Conservation (phyloP, 495 filamentous ascomycete species). For the Hypoxylon fuscum region DNA sequence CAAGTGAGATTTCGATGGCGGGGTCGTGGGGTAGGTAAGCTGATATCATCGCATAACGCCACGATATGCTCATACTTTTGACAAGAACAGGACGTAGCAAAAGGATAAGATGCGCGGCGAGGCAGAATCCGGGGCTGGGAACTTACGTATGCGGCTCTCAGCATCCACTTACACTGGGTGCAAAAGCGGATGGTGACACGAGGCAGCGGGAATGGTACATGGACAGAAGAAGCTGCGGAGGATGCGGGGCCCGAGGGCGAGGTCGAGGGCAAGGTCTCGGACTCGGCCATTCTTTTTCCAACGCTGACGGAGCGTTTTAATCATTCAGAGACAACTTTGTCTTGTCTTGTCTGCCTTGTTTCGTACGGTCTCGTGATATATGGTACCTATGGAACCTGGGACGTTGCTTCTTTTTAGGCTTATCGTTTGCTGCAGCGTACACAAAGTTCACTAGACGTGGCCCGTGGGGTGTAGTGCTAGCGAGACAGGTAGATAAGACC, state of each 20-base stretch:
- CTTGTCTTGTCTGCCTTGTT: not conserved
- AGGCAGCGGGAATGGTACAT: constrained; percentile 59
- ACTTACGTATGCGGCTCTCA: constrained; percentile 83
- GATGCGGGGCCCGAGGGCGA: constrained; percentile 40
- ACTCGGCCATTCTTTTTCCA: constrained; percentile 48
- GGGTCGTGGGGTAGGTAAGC: not conserved
- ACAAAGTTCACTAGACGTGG: no score
- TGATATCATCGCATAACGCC: not conserved
- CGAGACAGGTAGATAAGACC: no score
- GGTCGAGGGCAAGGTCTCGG: constrained; percentile 39
- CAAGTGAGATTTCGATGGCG: not conserved
- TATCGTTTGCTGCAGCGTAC: no score
- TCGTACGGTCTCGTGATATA: not conserved
- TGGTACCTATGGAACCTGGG: no score
- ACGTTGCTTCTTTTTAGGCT: no score
- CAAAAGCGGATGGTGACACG: constrained; percentile 81
- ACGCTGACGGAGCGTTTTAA: not conserved
- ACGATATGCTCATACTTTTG: not conserved
- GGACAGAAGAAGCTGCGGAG: constrained; percentile 4
- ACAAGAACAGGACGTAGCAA: not conserved
- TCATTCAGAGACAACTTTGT: not conserved
- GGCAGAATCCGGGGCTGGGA: no score
- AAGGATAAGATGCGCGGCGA: no score
- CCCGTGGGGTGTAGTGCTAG: no score
- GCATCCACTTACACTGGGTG: constrained; percentile 91